Evolutionary conservation across 164 flowering plant genomes (phyloP).

Genomic region (Platanus orientalis): DNA sequence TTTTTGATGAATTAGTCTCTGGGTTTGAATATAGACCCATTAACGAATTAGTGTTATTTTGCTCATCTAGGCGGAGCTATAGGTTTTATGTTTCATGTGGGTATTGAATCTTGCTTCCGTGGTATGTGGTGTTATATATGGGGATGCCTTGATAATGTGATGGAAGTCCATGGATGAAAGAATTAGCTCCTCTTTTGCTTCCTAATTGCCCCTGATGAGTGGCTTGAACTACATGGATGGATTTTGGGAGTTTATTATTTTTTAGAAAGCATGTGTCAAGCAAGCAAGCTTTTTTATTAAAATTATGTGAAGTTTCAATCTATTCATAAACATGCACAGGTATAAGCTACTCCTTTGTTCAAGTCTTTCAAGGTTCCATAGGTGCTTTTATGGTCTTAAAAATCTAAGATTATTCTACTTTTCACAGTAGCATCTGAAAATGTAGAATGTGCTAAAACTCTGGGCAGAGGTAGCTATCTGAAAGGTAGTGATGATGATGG

Average conservation of each 20-base stretch:
- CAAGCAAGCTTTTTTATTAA: neutral
- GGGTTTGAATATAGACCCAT: neutral
- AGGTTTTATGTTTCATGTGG: neutral
- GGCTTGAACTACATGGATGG: neutral
- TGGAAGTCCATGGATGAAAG: neutral
- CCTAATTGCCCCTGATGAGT: neutral
- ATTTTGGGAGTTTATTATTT: neutral
- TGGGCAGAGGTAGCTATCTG: neutral
- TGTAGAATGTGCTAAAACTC: neutral
- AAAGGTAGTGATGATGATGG: neutral
- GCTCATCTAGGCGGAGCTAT: neutral
- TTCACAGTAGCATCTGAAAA: too few species aligned
- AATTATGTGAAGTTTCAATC: neutral
- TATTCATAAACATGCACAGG: neutral
- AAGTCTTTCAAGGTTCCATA: neutral
- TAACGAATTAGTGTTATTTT: neutral
- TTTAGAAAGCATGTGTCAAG: neutral
- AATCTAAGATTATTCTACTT: too few species aligned
- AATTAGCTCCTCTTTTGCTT: neutral
- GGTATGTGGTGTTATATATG: too few species aligned
- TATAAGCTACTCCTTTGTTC: neutral
- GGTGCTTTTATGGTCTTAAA: too few species aligned
- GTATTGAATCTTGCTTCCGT: neutral
- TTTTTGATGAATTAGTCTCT: too few species aligned
- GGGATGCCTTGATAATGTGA: neutral